Conservation (phyloP, 176 grass and related monocot genomes). For the Panicum miliaceum region DNA sequence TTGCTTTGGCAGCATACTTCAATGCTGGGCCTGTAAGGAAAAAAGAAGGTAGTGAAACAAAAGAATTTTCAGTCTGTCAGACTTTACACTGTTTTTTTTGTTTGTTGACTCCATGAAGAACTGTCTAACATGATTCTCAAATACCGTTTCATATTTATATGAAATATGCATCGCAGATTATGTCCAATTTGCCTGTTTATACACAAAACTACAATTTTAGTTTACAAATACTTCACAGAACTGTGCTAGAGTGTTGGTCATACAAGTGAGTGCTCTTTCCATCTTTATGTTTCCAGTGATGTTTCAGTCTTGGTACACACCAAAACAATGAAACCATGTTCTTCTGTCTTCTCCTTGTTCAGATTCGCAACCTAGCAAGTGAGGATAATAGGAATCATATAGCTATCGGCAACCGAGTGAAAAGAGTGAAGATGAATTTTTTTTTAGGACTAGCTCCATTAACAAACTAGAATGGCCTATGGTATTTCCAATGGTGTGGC, state of each 20-base stretch:
- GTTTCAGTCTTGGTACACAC: slow-evolving; percentile 18
- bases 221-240: not conserved
- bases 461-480: not conserved
- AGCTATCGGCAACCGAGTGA: not conserved
- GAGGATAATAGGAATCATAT: slow-evolving; percentile 19
- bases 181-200: not conserved
- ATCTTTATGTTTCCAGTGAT: slow-evolving; percentile 5
- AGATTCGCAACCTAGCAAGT: slow-evolving; percentile 4
- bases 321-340: slow-evolving; percentile 2
- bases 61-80: not conserved
- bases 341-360: slow-evolving; percentile 23
- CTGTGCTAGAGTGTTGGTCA: not conserved
- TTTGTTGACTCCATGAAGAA: not conserved
- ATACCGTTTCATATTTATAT: not conserved
- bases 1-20: slow-evolving; percentile 9
- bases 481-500: slow-evolving; percentile 48
- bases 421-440: not conserved
- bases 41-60: not conserved
- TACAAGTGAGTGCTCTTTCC: not conserved
- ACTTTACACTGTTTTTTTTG: not conserved
- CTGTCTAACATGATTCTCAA: not conserved
- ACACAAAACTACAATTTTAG: not conserved
- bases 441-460: not conserved
- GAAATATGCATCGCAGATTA: not conserved
- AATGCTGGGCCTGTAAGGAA: slow-evolving; percentile 11